Evolutionary conservation across 2,329 filamentous ascomycete genomes (phyloP), one percentile per base, ranked within the genome.

Genomic region (Intubia oerlemansii): DNA sequence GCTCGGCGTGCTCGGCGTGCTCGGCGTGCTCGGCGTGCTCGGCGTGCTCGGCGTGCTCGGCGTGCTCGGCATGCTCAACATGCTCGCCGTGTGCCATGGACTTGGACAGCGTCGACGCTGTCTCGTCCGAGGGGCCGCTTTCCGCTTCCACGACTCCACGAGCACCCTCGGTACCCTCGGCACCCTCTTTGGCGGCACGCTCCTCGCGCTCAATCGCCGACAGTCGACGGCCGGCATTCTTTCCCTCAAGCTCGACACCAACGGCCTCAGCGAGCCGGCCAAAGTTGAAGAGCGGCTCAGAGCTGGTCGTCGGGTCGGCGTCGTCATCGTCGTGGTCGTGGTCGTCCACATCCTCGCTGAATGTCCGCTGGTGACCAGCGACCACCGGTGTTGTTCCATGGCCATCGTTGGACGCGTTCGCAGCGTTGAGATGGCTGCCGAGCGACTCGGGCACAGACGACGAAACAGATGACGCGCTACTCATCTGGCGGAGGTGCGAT

Each of bases 261-360:
- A 93, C 78, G 46, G 90, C 79, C 36, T 80, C 78, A 2, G 80
- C 78, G 14, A 95, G 54, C 39, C 81, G 92, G 32, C 71, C 63
- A 45, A 93, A 93, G 47, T 92, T 93, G 50, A 91, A 88, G 65
- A 92, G 69, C 4, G 81, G 68, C 44, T 93, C 84, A 0, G 61
- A 53, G 25, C 60, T 59, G 5, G 56, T 42, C 31, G 55, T 61
- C 5, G 44, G 42, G 22, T 59, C 56, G 5, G 18, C 18, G 18
- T 19, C 18, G 18, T 19, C 7, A 10, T 29, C 10, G 21, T 32
- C 27, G 17, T 32, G 23, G 11, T 59, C 38, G 10, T 58, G 54
- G 5, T 59, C 54, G 15, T 25, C 21, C 12, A 6, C 25, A 20
- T 52, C 46, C 7, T 45, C 46, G 28, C 44, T 47, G n/a, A n/a